phyloP scores from a whole-genome alignment of 2,329 filamentous ascomycete genomes.

The Fusarium musae region DNA sequence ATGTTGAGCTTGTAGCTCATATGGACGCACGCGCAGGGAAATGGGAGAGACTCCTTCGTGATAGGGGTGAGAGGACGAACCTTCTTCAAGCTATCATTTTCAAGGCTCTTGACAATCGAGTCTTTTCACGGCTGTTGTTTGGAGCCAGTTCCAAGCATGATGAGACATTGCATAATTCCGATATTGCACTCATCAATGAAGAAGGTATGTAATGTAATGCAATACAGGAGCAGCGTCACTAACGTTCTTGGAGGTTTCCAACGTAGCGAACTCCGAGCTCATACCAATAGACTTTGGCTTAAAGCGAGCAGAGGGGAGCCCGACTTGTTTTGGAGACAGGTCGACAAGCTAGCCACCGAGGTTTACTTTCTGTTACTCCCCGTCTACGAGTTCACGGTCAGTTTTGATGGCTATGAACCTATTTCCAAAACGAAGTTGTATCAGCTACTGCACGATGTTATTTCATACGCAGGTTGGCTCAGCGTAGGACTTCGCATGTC shows the following conservation, averaged over 20 bases:
- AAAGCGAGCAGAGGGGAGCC: conserved; percentile 29
- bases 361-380: conserved; percentile 43
- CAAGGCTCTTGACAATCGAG: conserved; percentile 40
- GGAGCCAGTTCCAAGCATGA: conserved; percentile 45
- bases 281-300: conserved; percentile 43
- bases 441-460: conserved; percentile 45
- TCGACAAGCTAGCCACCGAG: conserved; percentile 44
- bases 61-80: conserved; percentile 35
- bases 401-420: conserved; percentile 13
- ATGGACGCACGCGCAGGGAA: conserved; percentile 39
- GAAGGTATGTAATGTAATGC: conserved; percentile 42
- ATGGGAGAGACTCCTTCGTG: conserved; percentile 46
- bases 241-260: conserved; percentile 43
- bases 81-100: conserved; percentile 47
- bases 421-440: conserved; percentile 24
- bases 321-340: conserved; percentile 46
- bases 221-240: not conserved
- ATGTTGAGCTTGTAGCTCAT: conserved; percentile 44
- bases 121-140: conserved; percentile 48
- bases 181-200: conserved; percentile 38
- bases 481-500: conserved; percentile 44
- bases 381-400: conserved; percentile 32
- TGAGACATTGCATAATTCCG: conserved; percentile 36
- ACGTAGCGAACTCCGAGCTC: conserved; percentile 43
- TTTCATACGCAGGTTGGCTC: conserved; percentile 48